These are phyloP conservation scores for Neonectria faginata DNA, from an alignment of 2,329 filamentous ascomycete species.

Conservation along the genomic window DNA sequence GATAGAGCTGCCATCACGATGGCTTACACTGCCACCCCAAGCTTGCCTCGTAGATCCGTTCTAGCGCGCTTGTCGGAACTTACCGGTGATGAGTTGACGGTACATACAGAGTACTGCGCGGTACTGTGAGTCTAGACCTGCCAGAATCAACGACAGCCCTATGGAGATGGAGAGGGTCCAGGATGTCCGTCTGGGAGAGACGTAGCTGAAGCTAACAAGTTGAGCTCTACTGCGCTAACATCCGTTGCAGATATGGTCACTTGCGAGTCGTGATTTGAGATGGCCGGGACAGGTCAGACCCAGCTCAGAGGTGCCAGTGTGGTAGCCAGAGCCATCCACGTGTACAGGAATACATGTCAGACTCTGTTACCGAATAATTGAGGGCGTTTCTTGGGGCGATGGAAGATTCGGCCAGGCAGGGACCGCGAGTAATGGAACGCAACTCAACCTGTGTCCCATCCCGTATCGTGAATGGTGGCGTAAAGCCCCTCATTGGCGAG, in stretches of 20 bases:
- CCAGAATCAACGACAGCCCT: conserved; percentile 9
- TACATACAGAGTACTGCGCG: not conserved
- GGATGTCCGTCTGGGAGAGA: not conserved
- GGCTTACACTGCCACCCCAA: conserved; percentile 17
- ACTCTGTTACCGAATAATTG: not conserved
- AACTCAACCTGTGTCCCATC: not conserved
- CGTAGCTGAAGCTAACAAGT: not conserved
- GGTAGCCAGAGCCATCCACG: not conserved
- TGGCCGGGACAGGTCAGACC: not conserved
- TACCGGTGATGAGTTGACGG: conserved; percentile 1
- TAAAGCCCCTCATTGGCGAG: conserved; percentile 1
- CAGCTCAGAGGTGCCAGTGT: not conserved
- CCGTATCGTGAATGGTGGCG: not conserved
- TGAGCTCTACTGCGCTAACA: not conserved
- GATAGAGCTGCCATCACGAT: not conserved
- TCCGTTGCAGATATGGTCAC: not conserved
- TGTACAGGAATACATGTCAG: not conserved
- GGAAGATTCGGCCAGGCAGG: not conserved
- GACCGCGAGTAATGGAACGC: not conserved
- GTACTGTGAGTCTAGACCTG: not conserved
- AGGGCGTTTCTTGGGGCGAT: not conserved
- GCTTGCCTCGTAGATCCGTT: not conserved
- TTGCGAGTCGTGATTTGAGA: too few species aligned
- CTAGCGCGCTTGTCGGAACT: conserved; percentile 2
- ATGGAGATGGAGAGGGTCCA: not conserved